These are phyloP conservation scores for Selaginella tamariscina DNA, from an alignment of 75 land plant genomes.

Conservation along the genomic window DNA sequence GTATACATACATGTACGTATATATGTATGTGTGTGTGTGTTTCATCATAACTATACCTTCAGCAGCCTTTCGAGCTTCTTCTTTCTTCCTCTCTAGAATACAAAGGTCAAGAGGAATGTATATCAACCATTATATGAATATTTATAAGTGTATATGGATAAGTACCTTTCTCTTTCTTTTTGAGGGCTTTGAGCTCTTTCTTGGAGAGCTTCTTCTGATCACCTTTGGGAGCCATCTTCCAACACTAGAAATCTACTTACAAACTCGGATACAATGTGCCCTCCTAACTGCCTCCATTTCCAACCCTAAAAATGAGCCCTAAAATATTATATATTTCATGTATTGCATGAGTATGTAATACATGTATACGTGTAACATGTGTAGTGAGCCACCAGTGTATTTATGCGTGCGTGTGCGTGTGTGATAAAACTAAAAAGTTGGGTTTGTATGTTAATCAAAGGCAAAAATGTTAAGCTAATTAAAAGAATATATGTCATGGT, in stretches of 20 bases:
- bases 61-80: conserved; percentile 17
- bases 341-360: too few relatives aligned
- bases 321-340: too few relatives aligned
- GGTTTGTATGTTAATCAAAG: too few relatives aligned
- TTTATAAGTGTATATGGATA: too few relatives aligned
- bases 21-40: not conserved
- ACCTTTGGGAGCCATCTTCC: not conserved
- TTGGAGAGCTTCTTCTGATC: conserved; percentile 14
- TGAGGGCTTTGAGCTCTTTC: conserved; percentile 15
- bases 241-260: not conserved
- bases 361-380: too few relatives aligned
- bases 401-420: too few relatives aligned
- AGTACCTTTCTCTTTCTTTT: conserved; percentile 13
- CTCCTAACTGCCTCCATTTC: not conserved
- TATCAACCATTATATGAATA: too few relatives aligned
- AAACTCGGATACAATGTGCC: not conserved
- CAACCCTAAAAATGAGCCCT: too few relatives aligned
- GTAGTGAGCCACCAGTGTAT: too few relatives aligned
- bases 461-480: too few relatives aligned
- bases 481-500: too few relatives aligned
- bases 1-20: not conserved
- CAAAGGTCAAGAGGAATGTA: not conserved
- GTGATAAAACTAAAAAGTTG: too few relatives aligned
- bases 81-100: conserved; percentile 16
- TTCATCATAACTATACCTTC: conserved; percentile 4